phyloP scores from a whole-genome alignment of 192 early-diverging fungal species.

The Mortierella hygrophila region DNA sequence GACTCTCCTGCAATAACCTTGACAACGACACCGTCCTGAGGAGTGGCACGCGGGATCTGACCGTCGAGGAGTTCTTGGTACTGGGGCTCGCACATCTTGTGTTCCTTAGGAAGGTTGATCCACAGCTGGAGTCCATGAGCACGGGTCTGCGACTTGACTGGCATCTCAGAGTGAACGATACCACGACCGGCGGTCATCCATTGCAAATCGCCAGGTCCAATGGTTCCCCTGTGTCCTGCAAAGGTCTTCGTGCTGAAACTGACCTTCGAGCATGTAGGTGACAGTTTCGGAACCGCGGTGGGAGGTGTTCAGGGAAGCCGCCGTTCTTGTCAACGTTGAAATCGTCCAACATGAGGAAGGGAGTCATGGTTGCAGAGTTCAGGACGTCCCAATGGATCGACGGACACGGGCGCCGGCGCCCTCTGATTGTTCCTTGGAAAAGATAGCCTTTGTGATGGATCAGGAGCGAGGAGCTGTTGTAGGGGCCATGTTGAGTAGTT shows the following conservation, averaged over 20 bases:
- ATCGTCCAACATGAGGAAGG: slow-evolving; percentile 53
- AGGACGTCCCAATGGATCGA: slow-evolving; percentile 77
- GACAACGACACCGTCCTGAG: slow-evolving; percentile 4
- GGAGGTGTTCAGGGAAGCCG: slow-evolving; percentile 63
- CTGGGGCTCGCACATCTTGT: slow-evolving; percentile 66
- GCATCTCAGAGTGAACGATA: slow-evolving; percentile 70
- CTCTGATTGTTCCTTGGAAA: slow-evolving; percentile 67
- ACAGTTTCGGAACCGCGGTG: slow-evolving; percentile 77
- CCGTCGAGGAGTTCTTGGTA: slow-evolving; percentile 42
- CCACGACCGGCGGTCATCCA: slow-evolving; percentile 81
- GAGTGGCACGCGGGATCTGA: slow-evolving; percentile 27
- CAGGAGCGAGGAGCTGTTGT: slow-evolving; percentile 18
- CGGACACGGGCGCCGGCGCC: slow-evolving; percentile 86
- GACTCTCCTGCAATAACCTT: slow-evolving; percentile 49
- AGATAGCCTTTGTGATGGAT: slow-evolving; percentile 22
- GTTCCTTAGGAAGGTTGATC: slow-evolving; percentile 67
- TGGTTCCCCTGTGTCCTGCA: slow-evolving; percentile 61
- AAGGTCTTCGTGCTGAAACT: slow-evolving; percentile 69
- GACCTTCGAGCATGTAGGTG: slow-evolving; percentile 69
- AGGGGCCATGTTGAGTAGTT: neutral
- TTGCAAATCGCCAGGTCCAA: slow-evolving; percentile 65
- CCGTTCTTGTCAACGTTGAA: slow-evolving; percentile 38
- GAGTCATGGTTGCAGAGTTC: slow-evolving; percentile 43
- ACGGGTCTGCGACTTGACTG: slow-evolving; percentile 50
- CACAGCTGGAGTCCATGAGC: slow-evolving; percentile 68